Base-by-base conservation (phyloP, 805 yeast species). In the Barnettozyma populi region DNA sequence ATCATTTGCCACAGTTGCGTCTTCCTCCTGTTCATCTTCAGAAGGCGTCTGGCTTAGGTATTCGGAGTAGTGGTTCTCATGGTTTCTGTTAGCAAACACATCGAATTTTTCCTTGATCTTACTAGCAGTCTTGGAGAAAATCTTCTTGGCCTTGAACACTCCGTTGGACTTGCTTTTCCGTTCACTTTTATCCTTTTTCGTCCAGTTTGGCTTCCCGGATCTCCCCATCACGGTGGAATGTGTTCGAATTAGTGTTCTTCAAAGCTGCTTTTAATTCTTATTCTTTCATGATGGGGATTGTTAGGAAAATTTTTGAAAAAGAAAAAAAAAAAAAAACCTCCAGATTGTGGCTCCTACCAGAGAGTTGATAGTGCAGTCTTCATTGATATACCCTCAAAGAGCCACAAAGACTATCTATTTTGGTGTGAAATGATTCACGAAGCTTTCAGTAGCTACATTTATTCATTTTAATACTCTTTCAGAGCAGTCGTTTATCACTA, bases 41-140 rank as follows among this genome's bases (percentile, higher is more conserved):
- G 55, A 34, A n/a, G 42, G 32, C 7, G 42, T 39, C 32, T 14
- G 42, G 21, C 32, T 25, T 5, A 39, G 42, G 21, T 39, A 25
- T 5, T 45, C 49, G 8, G 43, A 46, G 31, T 59, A 61, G 21
- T 53, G 57, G 35, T 57, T 58, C 43, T 61, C 65, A 40, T 58
- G 59, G 3, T 39, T 50, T 11, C 55, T 61, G 41, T 39, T 56
- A 23, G 48, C 49, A 50, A 61, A 61, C 10, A 58, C 55, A 18
- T 54, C 55, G 35, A 59, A 54, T 9, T 47, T 38, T 4, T 52
- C 46, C 27, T 53, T 52, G n/a, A 57, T 20, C 41, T 52, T 52
- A 18, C 47, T 43, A 8, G 44, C 46, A 5, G 56, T 36, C 19
- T 45, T 50, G 43, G 52, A 48, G 7, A 54, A 9, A 25, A 44